A percentile compares a stretch with the other conserved stretches of the same genome.
These are phyloP conservation scores for Vitis hybrid DNA, from an alignment of 177 flowering plant species.

Conservation along the genomic window DNA sequence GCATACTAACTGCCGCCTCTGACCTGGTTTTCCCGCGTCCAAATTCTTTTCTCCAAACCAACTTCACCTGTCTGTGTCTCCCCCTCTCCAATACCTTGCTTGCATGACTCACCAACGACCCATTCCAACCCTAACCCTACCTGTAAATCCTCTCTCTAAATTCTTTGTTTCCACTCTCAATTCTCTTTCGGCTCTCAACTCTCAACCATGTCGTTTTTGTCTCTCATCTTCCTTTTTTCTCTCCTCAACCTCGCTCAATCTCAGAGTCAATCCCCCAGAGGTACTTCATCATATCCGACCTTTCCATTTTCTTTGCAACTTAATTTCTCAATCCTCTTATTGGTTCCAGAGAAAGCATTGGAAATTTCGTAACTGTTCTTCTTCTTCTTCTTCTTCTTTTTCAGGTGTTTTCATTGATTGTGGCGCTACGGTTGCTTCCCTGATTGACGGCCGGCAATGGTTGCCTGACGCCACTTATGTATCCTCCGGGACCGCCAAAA, in stretches of 20 bases:
- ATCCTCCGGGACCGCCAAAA: conserved; percentile 45
- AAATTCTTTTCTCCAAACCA: conserved; percentile 28
- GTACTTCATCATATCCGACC: conserved; percentile 12
- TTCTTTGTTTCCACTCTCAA: conserved; percentile 6
- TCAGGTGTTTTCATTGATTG: conserved; percentile 66
- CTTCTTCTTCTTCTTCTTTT: neutral
- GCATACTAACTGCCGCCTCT: conserved; percentile 4
- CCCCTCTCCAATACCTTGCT: conserved; percentile 28
- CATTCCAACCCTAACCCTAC: conserved; percentile 17
- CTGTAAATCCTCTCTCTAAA: neutral
- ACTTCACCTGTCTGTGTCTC: conserved; percentile 26
- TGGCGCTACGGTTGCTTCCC: conserved; percentile 42
- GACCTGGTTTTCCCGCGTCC: conserved; percentile 44
- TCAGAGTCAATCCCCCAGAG: conserved; percentile 30
- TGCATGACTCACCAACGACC: conserved; percentile 31
- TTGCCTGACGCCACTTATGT: conserved; percentile 52
- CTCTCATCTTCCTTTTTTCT: conserved; percentile 24
- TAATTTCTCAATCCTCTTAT: neutral
- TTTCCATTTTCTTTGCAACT: neutral
- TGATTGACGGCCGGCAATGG: conserved; percentile 55
- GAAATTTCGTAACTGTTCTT: neutral
- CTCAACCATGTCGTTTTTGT: conserved; percentile 25
- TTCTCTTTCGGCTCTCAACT: neutral
- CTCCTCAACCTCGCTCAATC: conserved; percentile 26
- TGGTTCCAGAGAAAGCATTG: no score